Evolutionary conservation across 495 filamentous ascomycete genomes (phyloP).

Genomic region (Hypomontagnella monticulosa): DNA sequence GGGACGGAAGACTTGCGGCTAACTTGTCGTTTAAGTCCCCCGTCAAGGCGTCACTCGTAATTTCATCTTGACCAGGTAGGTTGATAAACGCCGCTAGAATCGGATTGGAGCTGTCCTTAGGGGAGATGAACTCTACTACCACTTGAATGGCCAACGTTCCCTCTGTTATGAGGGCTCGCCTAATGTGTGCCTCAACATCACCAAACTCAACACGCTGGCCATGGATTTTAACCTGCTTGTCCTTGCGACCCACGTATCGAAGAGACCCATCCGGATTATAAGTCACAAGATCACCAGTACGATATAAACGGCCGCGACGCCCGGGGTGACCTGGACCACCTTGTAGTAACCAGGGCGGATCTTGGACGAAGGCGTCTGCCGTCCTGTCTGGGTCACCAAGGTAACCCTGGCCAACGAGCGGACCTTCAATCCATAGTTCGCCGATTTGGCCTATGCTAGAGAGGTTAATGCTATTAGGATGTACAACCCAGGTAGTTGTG

Average conservation of each 20-base stretch:
- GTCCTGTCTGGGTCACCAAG: constrained; percentile 44
- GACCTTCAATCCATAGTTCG: constrained; percentile 80
- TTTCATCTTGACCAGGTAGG: too few species aligned
- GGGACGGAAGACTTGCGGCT: too few species aligned
- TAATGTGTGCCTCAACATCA: constrained; percentile 44
- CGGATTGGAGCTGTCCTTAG: too few species aligned
- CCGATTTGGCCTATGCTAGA: constrained; percentile 69
- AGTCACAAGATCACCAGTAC: constrained; percentile 64
- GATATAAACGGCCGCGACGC: constrained; percentile 54
- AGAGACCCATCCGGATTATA: constrained; percentile 55
- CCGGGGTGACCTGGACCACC: too few species aligned
- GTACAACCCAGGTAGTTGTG: constrained; percentile 52
- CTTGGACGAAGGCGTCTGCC: constrained; percentile 43
- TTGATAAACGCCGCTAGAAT: too few species aligned
- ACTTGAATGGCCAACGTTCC: too few species aligned
- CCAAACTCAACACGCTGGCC: constrained; percentile 54
- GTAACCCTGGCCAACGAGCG: constrained; percentile 49
- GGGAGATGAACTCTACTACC: too few species aligned
- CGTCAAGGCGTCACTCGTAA: too few species aligned
- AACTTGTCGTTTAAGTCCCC: too few species aligned
- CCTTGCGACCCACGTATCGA: constrained; percentile 47
- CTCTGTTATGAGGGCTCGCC: too few species aligned
- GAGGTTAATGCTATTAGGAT: constrained; percentile 59
- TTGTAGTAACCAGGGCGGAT: constrained; percentile 51
- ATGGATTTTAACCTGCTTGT: constrained; percentile 55